Percentiles rank a stretch among this genome's conserved stretches.
These are phyloP conservation scores for Corymbia maculata DNA, from an alignment of 345 rosid species.

Conservation along the genomic window DNA sequence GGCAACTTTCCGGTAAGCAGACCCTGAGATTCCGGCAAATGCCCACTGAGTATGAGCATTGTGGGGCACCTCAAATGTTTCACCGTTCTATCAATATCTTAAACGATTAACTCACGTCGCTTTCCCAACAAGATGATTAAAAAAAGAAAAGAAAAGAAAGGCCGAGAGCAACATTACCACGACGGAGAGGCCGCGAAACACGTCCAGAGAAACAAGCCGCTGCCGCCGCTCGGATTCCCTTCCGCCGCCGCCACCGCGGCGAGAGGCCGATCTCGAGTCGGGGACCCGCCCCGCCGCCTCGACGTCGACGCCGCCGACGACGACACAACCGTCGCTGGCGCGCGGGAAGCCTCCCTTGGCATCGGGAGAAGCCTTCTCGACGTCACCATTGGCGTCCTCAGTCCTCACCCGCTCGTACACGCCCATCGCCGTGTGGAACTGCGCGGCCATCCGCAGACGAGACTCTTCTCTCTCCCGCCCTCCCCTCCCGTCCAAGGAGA, in stretches of 20 bases:
- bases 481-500: not conserved
- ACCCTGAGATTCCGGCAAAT: not conserved
- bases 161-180: not conserved
- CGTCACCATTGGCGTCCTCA: not conserved
- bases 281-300: not conserved
- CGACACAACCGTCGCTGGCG: not conserved
- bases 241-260: not conserved
- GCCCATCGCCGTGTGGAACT: not conserved
- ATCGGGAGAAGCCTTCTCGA: not conserved
- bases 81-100: not conserved
- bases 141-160: not conserved
- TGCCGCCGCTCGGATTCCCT: not conserved
- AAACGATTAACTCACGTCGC: not conserved
- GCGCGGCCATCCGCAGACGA: not conserved
- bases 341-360: not conserved
- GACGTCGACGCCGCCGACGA: not conserved
- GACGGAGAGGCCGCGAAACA: conserved; percentile 8
- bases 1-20: not conserved
- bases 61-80: not conserved
- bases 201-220: conserved; percentile 9
- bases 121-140: not conserved
- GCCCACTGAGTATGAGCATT: not conserved
- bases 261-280: not conserved
- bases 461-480: not conserved
- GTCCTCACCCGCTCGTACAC: conserved; percentile 3